Percentiles rank a stretch among this genome's conserved stretches.
phyloP scores from a whole-genome alignment of 441 rosid species.

The Erodium texanum region DNA sequence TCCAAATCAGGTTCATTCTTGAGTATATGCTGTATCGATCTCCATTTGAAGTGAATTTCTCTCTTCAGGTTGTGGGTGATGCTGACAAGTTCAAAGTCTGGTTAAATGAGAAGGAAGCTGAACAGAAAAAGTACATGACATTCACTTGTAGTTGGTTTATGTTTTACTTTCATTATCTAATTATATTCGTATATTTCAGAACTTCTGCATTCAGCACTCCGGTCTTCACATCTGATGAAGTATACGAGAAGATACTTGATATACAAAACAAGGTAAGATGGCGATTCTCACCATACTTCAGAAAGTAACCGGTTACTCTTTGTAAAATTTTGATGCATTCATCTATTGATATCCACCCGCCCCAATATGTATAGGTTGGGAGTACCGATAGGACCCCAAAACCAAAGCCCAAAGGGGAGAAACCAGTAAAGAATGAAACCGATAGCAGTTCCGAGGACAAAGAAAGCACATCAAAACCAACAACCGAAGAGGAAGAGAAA shows the following conservation, averaged over 20 bases:
- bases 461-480: slow-evolving; percentile 18
- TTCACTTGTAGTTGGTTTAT: background rate
- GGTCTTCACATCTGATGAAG: slow-evolving; percentile 73
- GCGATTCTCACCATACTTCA: no score
- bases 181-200: slow-evolving; percentile 27
- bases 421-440: slow-evolving; percentile 48
- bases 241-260: slow-evolving; percentile 42
- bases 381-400: slow-evolving; percentile 61
- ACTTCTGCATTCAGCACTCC: slow-evolving; percentile 47
- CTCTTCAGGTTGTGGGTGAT: slow-evolving; percentile 46
- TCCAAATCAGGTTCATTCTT: background rate
- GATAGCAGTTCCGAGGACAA: slow-evolving; percentile 25
- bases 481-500: slow-evolving; percentile 17
- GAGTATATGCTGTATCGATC: background rate
- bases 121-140: slow-evolving; percentile 78
- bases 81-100: slow-evolving; percentile 62
- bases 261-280: slow-evolving; percentile 76
- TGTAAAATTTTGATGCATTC: background rate
- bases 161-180: background rate
- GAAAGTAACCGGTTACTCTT: background rate
- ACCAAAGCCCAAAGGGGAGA: slow-evolving; percentile 82
- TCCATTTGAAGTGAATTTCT: slow-evolving; percentile 6
- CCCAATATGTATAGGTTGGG: slow-evolving; percentile 34
- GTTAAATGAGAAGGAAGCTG: slow-evolving; percentile 76
- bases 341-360: background rate